Evolutionary conservation across 169 alveolate species (phyloP).

Genomic region (Cyclospora cayetanensis): DNA sequence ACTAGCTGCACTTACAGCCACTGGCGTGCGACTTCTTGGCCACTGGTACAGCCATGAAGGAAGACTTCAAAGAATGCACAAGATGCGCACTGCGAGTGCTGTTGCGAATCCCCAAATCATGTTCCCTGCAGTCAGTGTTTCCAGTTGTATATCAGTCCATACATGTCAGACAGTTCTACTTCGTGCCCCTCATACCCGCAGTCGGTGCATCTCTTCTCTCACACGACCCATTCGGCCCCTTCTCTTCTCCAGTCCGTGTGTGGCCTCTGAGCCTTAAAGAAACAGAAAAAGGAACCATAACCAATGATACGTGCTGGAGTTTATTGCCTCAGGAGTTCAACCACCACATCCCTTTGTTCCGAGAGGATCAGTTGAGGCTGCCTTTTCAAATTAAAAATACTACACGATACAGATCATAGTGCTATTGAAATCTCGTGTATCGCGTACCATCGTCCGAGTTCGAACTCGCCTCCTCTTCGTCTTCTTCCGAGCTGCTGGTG

Average conservation of each 20-base stretch:
- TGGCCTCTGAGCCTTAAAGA: not conserved
- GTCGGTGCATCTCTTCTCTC: constrained; percentile 46
- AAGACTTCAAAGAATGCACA: not conserved
- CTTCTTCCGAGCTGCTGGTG: constrained; percentile 52
- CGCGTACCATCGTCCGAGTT: constrained; percentile 51
- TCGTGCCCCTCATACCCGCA: constrained; percentile 5
- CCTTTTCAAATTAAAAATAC: too few species aligned
- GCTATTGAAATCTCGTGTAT: too few species aligned
- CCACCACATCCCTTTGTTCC: too few species aligned
- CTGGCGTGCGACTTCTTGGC: not conserved
- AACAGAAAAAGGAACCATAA: too few species aligned
- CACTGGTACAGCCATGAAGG: not conserved
- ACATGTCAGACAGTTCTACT: not conserved
- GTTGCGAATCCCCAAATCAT: not conserved
- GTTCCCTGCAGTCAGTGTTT: not conserved
- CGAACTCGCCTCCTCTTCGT: not conserved
- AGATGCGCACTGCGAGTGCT: not conserved
- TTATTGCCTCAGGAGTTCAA: too few species aligned
- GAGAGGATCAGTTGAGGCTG: too few species aligned
- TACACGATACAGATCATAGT: too few species aligned
- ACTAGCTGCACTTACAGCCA: too few species aligned
- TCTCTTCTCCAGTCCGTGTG: not conserved
- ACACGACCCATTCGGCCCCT: constrained; percentile 17
- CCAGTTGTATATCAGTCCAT: not conserved
- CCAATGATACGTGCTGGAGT: too few species aligned